Conservation (phyloP, 805 yeast genomes). For the Candida ulmi region DNA sequence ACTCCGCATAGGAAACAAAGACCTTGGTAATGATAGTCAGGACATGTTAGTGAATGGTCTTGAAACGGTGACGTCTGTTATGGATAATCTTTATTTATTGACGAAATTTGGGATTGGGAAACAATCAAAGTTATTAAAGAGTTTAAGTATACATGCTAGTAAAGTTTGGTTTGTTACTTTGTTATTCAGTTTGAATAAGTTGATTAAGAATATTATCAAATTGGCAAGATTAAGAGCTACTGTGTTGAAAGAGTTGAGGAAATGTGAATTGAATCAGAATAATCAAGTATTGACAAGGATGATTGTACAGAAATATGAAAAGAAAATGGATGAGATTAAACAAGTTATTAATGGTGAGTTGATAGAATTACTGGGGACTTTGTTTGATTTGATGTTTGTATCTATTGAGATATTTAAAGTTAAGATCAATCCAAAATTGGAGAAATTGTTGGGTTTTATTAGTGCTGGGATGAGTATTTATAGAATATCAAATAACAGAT, state of each 20-base stretch:
- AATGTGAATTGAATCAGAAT: constrained; percentile 3
- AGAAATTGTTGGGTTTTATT: constrained; percentile 9
- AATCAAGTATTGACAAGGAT: constrained; percentile 1
- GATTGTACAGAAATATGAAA: constrained; percentile 9
- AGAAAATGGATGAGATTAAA: constrained; percentile 7
- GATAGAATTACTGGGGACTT: constrained; percentile 9
- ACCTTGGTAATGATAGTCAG: background rate
- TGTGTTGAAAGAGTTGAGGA: constrained; percentile 6
- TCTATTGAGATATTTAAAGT: constrained; percentile 13
- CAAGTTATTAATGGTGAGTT: constrained; percentile 2
- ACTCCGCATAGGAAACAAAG: constrained; percentile 4
- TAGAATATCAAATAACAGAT: constrained; percentile 4
- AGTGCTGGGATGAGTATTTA: constrained; percentile 15
- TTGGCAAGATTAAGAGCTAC: constrained; percentile 3
- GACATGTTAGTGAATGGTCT: constrained; percentile 10
- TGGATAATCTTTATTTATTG: constrained; percentile 15
- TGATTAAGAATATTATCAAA: constrained; percentile 3
- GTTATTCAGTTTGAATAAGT: constrained; percentile 9
- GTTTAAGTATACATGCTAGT: constrained; percentile 5
- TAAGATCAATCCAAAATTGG: constrained; percentile 7
- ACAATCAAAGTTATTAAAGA: constrained; percentile 4
- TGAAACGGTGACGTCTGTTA: constrained; percentile 11
- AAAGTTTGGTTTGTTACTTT: constrained; percentile 17
- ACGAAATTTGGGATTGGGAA: constrained; percentile 13
- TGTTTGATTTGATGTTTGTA: constrained; percentile 15